A percentile compares a stretch with the other conserved stretches of the same genome.
Evolutionary conservation across 2,329 filamentous ascomycete species (phyloP).

Genomic region (Thelonectria blattea): DNA sequence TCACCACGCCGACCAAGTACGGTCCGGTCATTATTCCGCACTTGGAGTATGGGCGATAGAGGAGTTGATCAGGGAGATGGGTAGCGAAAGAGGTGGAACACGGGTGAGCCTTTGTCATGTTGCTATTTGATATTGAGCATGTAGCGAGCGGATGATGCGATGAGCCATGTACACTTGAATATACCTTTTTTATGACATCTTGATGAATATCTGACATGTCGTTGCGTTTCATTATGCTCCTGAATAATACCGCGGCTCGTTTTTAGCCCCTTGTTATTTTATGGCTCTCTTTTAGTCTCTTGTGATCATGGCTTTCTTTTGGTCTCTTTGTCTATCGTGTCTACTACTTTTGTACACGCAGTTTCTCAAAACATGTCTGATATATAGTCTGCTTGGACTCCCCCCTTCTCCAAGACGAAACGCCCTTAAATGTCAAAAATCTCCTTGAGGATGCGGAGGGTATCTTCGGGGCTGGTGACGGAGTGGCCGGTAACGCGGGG

Average conservation of each 20-base stretch:
- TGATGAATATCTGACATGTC: conserved; percentile 2
- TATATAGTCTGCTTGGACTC: neutral
- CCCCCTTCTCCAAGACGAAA: neutral
- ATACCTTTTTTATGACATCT: conserved; percentile 32
- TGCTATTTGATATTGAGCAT: conserved; percentile 22
- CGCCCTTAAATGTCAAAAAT: conserved; percentile 69
- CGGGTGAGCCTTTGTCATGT: neutral
- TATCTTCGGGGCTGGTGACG: conserved; percentile 83
- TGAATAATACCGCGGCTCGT: neutral
- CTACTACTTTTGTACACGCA: conserved; percentile 12
- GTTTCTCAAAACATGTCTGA: neutral
- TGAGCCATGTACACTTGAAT: conserved; percentile 30
- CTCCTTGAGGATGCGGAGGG: conserved; percentile 78
- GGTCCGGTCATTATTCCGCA: conserved; percentile 94
- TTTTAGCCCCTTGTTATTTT: neutral
- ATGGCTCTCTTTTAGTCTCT: neutral
- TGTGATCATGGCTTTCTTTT: neutral
- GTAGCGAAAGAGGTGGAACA: neutral
- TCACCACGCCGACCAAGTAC: conserved; percentile 87
- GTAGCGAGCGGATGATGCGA: conserved; percentile 30
- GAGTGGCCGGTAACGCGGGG: conserved; percentile 82
- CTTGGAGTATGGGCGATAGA: conserved; percentile 69
- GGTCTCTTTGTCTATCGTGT: conserved; percentile 9
- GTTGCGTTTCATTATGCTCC: neutral
- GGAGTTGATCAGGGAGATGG: neutral